These are phyloP conservation scores for Stephanodiscus triporus DNA, from an alignment of 108 stramenopile species.

Conservation along the genomic window DNA sequence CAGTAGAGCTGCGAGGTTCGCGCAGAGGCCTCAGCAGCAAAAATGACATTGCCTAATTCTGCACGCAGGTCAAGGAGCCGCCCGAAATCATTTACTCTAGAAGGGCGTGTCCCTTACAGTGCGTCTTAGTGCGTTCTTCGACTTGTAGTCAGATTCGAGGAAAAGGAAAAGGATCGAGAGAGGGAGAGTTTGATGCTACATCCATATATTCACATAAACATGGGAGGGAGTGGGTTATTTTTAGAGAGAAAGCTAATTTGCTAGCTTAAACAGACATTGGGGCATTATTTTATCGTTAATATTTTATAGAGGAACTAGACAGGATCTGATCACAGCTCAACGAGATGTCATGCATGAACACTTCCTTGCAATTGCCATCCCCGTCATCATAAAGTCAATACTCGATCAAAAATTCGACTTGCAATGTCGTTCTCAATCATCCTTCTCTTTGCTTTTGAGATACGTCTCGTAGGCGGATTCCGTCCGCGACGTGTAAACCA, in stretches of 20 bases:
- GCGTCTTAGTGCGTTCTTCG: neutral
- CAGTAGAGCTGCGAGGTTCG: slow-evolving; percentile 50
- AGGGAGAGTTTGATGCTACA: neutral
- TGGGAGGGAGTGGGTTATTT: neutral
- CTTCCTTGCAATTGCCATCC: neutral
- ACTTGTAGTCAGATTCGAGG: neutral
- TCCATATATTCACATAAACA: neutral
- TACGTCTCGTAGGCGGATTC: slow-evolving; percentile 63
- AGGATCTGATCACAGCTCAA: neutral
- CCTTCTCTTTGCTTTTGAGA: slow-evolving; percentile 26
- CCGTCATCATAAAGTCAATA: neutral
- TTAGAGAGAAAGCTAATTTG: neutral
- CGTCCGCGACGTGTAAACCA: slow-evolving; percentile 31
- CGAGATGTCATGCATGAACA: neutral
- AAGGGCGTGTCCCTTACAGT: neutral
- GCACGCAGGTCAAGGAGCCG: too few species aligned
- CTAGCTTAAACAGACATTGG: neutral
- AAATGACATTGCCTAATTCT: neutral
- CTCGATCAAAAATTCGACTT: neutral
- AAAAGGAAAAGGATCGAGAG: neutral
- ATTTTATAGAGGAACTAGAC: neutral
- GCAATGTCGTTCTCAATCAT: neutral
- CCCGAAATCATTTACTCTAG: too few species aligned
- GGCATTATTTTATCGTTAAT: too few species aligned
- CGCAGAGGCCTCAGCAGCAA: slow-evolving; percentile 35